Conservation (phyloP, 768 basidiomycete species). For the Agaricus sinodeliciosus region DNA sequence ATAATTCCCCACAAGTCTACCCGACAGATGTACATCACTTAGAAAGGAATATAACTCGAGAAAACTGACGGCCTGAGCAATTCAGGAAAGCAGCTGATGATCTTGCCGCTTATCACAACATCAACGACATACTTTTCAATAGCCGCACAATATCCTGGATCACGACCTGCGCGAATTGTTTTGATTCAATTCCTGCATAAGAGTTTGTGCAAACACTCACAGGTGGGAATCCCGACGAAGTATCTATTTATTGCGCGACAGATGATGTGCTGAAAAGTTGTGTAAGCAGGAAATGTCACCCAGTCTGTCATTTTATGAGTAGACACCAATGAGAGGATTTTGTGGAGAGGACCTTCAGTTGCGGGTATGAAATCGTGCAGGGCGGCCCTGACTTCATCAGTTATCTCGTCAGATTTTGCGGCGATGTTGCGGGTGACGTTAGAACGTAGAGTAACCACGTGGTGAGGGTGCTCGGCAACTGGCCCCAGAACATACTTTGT, state of each 20-base stretch:
- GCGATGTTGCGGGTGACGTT: slow-evolving; percentile 29
- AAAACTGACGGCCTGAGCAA: slow-evolving; percentile 33
- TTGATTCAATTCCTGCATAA: not conserved
- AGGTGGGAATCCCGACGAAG: slow-evolving; percentile 40
- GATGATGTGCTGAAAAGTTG: slow-evolving; percentile 24
- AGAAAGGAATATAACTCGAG: slow-evolving; percentile 18
- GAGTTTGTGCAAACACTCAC: slow-evolving; percentile 19
- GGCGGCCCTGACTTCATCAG: slow-evolving; percentile 31
- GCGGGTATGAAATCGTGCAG: slow-evolving; percentile 30
- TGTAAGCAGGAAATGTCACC: slow-evolving; percentile 22
- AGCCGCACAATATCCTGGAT: slow-evolving; percentile 28
- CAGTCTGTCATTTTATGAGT: slow-evolving; percentile 23
- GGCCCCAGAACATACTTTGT: slow-evolving; percentile 27
- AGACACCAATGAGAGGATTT: not conserved
- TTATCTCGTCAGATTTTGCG: slow-evolving; percentile 27
- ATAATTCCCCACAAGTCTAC: slow-evolving; percentile 12
- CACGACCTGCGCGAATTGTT: slow-evolving; percentile 21
- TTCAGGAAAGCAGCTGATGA: slow-evolving; percentile 28
- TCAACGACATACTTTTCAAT: slow-evolving; percentile 26
- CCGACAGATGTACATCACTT: not conserved
- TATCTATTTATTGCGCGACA: slow-evolving; percentile 32
- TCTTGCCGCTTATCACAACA: slow-evolving; percentile 19
- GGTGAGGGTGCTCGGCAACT: not conserved
- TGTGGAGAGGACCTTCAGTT: slow-evolving; percentile 15
- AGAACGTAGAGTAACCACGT: slow-evolving; percentile 12